Conservation (phyloP, 768 basidiomycete genomes). For the Mycena vulgaris region DNA sequence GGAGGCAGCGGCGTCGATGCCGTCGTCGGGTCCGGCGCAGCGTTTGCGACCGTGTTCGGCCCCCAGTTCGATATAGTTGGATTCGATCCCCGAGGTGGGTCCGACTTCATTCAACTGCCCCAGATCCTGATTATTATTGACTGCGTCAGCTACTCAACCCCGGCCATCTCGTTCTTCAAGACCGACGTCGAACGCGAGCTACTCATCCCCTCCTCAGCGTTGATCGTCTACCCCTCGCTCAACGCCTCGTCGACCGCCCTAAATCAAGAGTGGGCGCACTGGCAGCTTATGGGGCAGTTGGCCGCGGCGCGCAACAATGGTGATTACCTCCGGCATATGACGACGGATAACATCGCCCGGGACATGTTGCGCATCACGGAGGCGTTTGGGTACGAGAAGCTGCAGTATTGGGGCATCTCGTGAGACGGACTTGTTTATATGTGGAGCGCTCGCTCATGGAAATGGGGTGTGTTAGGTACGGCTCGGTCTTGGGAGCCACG, state of each 20-base stretch:
- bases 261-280: not conserved
- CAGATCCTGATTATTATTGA: not conserved
- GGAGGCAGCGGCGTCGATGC: conserved; percentile 45
- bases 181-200: conserved; percentile 26
- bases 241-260: conserved; percentile 4
- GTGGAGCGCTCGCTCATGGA: not conserved
- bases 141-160: conserved; percentile 30
- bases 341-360: conserved; percentile 55
- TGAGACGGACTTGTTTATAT: conserved; percentile 17
- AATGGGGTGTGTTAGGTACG: conserved; percentile 40
- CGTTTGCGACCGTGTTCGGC: conserved; percentile 16
- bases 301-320: not conserved
- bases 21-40: conserved; percentile 3
- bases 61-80: conserved; percentile 43
- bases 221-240: conserved; percentile 4
- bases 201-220: not conserved
- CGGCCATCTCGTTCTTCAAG: conserved; percentile 29
- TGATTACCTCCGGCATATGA: conserved; percentile 39
- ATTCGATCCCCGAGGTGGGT: conserved; percentile 48
- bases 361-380: conserved; percentile 56
- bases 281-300: conserved; percentile 4
- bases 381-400: conserved; percentile 50
- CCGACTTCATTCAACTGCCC: not conserved
- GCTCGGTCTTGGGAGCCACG: conserved; percentile 46
- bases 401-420: conserved; percentile 51